Conservation (phyloP, 176 grass and related monocot species). For the Zoysia japonica region DNA sequence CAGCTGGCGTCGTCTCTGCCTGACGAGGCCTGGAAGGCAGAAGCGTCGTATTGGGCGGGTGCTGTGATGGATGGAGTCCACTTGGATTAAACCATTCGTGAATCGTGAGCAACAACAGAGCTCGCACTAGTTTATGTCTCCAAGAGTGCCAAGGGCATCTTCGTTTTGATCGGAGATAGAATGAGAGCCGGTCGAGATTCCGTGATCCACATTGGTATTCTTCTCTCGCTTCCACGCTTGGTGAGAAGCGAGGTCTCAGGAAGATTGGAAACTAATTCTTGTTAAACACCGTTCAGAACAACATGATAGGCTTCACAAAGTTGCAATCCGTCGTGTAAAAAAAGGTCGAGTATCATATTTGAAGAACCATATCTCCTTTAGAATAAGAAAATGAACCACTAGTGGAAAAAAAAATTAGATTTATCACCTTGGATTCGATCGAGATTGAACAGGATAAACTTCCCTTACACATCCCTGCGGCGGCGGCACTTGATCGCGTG, state of each 20-base stretch:
- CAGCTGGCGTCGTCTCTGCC: background rate
- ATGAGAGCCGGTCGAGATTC: constrained; percentile 9
- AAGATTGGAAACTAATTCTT: background rate
- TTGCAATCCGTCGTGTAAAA: background rate
- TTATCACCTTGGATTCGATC: background rate
- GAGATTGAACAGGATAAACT: background rate
- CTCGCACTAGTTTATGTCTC: constrained; percentile 5
- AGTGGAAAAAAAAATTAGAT: background rate
- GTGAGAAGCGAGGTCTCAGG: background rate
- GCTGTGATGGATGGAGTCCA: background rate
- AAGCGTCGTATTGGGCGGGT: background rate
- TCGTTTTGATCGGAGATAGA: constrained; percentile 14
- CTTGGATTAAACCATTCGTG: constrained; percentile 12
- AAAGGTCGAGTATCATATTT: background rate
- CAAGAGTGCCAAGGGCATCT: constrained; percentile 28
- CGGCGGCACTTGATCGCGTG: too few relatives aligned
- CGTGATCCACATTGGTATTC: background rate
- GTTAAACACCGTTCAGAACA: background rate
- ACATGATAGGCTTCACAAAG: background rate
- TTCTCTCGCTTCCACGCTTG: background rate
- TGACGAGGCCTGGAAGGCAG: background rate
- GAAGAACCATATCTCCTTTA: background rate
- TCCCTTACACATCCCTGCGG: background rate
- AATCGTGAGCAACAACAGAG: constrained; percentile 15
- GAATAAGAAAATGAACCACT: background rate